A percentile compares a stretch with the other conserved stretches of the same genome.
Evolutionary conservation across 73 alveolate genomes (phyloP).

Genomic region (Urostyla sp.): DNA sequence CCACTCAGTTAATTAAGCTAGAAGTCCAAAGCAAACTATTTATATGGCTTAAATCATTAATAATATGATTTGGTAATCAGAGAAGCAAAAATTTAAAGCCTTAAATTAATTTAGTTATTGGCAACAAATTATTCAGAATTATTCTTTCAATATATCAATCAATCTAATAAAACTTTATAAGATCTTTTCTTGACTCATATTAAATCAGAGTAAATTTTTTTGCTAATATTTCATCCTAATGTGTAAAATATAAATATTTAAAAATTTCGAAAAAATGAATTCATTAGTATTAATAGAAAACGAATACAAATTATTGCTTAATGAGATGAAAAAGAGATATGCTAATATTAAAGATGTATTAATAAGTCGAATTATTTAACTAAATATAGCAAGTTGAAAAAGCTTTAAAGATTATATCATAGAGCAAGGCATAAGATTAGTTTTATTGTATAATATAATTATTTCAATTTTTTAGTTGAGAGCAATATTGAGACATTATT

Average conservation of each 20-base stretch:
- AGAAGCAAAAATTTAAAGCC: background rate
- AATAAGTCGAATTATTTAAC: background rate
- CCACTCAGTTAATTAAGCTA: too few species aligned
- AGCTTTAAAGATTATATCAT: slow-evolving; percentile 7
- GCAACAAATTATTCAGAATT: background rate
- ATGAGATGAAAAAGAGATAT: slow-evolving; percentile 46
- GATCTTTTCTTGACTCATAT: background rate
- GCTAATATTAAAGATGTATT: slow-evolving; percentile 50
- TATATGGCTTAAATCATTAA: background rate
- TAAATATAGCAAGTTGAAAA: slow-evolving; percentile 5
- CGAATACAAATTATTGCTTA: slow-evolving; percentile 36
- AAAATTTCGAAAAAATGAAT: slow-evolving; percentile 20
- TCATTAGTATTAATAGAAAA: slow-evolving; percentile 46
- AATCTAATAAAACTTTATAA: background rate
- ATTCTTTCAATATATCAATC: slow-evolving; percentile 9
- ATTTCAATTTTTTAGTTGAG: background rate
- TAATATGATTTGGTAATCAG: slow-evolving; percentile 2
- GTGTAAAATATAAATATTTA: background rate
- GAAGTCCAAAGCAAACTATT: slow-evolving; percentile 3
- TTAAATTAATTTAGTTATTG: background rate
- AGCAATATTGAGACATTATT: slow-evolving; percentile 11
- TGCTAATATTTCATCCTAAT: background rate
- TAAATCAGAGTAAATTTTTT: background rate
- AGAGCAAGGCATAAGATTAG: background rate
- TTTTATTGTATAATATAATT: background rate